Evolutionary conservation across 805 yeast species (phyloP).

Genomic region (Kazachstania bromeliacearum): DNA sequence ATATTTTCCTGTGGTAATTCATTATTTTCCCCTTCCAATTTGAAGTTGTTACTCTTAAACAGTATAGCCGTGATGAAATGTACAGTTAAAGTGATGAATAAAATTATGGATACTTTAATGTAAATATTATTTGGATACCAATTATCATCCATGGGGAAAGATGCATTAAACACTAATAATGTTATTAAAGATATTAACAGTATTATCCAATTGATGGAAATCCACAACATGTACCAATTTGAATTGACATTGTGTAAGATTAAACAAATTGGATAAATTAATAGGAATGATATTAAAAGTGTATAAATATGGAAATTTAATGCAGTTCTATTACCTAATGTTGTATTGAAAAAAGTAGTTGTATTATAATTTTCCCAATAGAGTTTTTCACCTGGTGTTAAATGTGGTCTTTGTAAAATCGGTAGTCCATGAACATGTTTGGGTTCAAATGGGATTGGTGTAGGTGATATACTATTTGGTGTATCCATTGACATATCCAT

Average conservation of each 20-base stretch:
- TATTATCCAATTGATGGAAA: constrained; percentile 41
- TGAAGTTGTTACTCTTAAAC: constrained; percentile 34
- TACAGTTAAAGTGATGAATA: constrained; percentile 41
- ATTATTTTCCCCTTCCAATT: constrained; percentile 5
- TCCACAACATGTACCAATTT: constrained; percentile 47
- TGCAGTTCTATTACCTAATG: constrained; percentile 38
- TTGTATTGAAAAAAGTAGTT: constrained; percentile 58
- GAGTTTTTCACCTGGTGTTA: constrained; percentile 60
- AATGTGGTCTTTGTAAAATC: constrained; percentile 47
- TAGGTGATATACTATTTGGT: no score
- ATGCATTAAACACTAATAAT: constrained; percentile 46
- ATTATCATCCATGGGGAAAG: constrained; percentile 38
- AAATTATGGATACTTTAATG: constrained; percentile 50
- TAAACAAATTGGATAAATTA: constrained; percentile 60
- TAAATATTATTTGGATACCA: constrained; percentile 75
- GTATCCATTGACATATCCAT: no score
- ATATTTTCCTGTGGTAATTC: constrained; percentile 10
- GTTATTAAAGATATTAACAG: constrained; percentile 43
- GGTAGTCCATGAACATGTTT: constrained; percentile 61
- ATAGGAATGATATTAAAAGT: constrained; percentile 35
- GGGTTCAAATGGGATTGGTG: constrained; percentile 33
- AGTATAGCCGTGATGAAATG: constrained; percentile 50
- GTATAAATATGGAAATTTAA: constrained; percentile 47
- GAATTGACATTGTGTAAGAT: constrained; percentile 53
- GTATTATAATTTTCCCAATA: constrained; percentile 78